Base-by-base conservation (phyloP, 139 green algal species). In the Spirogloea muscicola region DNA sequence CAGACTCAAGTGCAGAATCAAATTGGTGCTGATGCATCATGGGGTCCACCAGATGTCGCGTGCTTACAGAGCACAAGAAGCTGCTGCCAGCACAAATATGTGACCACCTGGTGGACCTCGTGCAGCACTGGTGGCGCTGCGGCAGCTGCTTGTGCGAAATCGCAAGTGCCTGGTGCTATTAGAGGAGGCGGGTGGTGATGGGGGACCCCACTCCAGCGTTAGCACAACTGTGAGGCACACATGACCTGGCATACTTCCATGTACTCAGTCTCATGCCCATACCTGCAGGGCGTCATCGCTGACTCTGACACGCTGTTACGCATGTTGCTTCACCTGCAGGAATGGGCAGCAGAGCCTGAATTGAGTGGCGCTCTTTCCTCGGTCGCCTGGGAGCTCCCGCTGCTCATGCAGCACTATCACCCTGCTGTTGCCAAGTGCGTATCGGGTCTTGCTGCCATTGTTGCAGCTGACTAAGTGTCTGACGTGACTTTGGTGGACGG, bases 311-410 rank as follows among this genome's bases (percentile, higher is more conserved):
- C 18, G 27, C 57, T 55, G 27, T 13, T 21, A 65, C 18, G 27
- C 13, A 65, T 36, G 57, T 13, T 13, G 27, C 13, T 61, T 59
- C 18, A 61, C 9, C 16, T 69, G 66, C 49, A 68, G 49, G 65
- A 68, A 27, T 76, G 68, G 3, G 41, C 65, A 3, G 21, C 72
- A 16, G 71, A 84, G 31, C 77, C 77, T 0, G 77, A 84, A 40
- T 27, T 39, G 21, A 40, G 18, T 0, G 70, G 38, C 27, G 77
- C 71, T 25, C 59, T 84, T 16, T 60, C 77, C 3, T 68, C 77
- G 0, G 49, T 75, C 13, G 60, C 80, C n/a, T 84, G 77, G 77
- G 77, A 84, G 31, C 61, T 84, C 27, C 36, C 70, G 29, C 70
- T 84, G 49, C 59, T 84, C 13, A 7, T 37, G 18, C 33, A 13